phyloP scores from a whole-genome alignment of 2,329 filamentous ascomycete species.

The Elsinoe batatas region DNA sequence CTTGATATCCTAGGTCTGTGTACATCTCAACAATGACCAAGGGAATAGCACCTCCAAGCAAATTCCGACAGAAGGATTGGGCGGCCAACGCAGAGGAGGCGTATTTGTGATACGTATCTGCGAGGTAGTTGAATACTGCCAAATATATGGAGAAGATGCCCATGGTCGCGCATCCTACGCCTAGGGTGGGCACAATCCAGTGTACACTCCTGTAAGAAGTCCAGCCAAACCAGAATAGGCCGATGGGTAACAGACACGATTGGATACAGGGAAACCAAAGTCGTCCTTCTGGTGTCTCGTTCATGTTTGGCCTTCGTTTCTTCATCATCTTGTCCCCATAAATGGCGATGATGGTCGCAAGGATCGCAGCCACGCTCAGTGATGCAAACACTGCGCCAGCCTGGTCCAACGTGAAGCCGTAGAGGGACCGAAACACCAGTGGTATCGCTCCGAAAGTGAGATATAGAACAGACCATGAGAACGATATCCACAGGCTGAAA shows the following conservation, averaged over 20 bases:
- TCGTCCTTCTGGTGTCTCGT: conserved; percentile 57
- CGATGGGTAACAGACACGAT: conserved; percentile 63
- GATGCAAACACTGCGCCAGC: conserved; percentile 64
- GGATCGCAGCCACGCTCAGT: conserved; percentile 55
- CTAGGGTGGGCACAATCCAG: conserved; percentile 64
- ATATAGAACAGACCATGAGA: conserved; percentile 84
- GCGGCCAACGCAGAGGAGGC: conserved; percentile 78
- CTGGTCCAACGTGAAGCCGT: conserved; percentile 58
- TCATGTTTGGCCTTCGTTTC: conserved; percentile 26
- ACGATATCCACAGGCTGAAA: conserved; percentile 83
- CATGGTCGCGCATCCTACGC: conserved; percentile 65
- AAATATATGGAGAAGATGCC: conserved; percentile 82
- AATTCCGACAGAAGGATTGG: conserved; percentile 76
- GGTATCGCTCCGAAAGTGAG: conserved; percentile 74
- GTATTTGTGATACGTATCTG: conserved; percentile 77
- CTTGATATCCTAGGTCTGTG: conserved; percentile 56
- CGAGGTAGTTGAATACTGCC: conserved; percentile 85
- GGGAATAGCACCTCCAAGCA: conserved; percentile 72
- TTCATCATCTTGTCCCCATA: conserved; percentile 14
- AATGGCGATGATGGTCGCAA: conserved; percentile 61
- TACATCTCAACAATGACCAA: conserved; percentile 68
- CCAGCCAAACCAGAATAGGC: conserved; percentile 74
- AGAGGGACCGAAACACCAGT: conserved; percentile 59
- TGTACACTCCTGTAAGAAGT: conserved; percentile 51
- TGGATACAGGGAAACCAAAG: conserved; percentile 78